These are phyloP conservation scores for Cyathus striatus DNA, from an alignment of 768 basidiomycete genomes.

Conservation along the genomic window DNA sequence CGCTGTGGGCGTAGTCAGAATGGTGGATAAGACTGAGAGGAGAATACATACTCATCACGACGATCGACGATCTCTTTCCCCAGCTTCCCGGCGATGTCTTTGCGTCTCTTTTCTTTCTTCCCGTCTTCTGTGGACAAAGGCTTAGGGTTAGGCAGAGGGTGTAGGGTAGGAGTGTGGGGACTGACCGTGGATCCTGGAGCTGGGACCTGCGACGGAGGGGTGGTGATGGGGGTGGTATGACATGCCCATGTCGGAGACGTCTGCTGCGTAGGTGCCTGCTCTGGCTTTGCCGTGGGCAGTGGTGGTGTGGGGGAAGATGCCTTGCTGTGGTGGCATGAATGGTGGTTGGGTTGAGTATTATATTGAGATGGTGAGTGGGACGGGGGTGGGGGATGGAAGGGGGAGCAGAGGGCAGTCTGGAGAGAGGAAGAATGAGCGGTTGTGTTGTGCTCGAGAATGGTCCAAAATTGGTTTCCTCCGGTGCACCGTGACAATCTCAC, in stretches of 20 bases:
- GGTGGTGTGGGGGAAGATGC: conserved; percentile 57
- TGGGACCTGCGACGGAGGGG: conserved; percentile 34
- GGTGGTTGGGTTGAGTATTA: not conserved
- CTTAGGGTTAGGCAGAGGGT: conserved; percentile 2
- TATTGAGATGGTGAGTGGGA: not conserved
- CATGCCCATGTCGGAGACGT: conserved; percentile 23
- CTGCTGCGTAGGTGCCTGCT: conserved; percentile 9
- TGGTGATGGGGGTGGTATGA: conserved; percentile 32
- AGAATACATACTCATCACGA: conserved; percentile 61
- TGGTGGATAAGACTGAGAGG: conserved; percentile 7
- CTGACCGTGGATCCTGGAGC: conserved; percentile 36
- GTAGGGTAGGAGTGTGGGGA: conserved; percentile 6
- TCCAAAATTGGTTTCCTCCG: too few relatives aligned
- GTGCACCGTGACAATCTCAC: too few relatives aligned
- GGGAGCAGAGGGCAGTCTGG: not conserved
- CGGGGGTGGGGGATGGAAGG: not conserved
- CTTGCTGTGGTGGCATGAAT: conserved; percentile 64
- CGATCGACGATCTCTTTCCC: conserved; percentile 72
- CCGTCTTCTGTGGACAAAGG: conserved; percentile 28
- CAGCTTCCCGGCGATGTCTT: conserved; percentile 64
- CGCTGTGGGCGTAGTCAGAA: conserved; percentile 27
- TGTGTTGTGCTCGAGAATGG: too few relatives aligned
- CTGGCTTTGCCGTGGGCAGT: conserved; percentile 20
- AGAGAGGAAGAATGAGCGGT: not conserved
- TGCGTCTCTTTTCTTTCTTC: conserved; percentile 63